Percentiles rank a stretch among this genome's conserved stretches.
phyloP scores from a whole-genome alignment of 2,329 filamentous ascomycete genomes.

The Microsporum ferrugineum region DNA sequence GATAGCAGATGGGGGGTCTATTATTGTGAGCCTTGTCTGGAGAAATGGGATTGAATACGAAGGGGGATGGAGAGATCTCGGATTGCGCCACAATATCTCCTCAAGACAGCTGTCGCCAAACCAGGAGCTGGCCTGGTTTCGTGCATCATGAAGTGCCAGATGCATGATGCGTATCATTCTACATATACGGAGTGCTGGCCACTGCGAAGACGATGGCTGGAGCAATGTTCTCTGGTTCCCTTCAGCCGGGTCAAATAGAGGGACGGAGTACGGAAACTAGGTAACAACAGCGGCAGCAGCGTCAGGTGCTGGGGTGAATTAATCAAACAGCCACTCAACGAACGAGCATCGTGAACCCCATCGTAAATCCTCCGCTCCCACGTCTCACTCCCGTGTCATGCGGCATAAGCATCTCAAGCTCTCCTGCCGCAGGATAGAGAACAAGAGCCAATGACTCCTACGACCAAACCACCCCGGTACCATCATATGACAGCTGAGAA shows the following conservation, averaged over 20 bases:
- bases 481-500: neutral
- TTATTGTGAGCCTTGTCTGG: neutral
- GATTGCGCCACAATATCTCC: neutral
- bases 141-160: neutral
- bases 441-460: neutral
- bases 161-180: conserved; percentile 1
- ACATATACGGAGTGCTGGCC: neutral
- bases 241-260: neutral
- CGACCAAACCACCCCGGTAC: neutral
- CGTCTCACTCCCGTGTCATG: neutral
- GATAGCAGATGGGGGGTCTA: neutral
- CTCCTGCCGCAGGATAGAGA: neutral
- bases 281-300: neutral
- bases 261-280: neutral
- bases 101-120: neutral
- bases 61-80: neutral
- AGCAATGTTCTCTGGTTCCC: neutral
- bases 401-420: neutral
- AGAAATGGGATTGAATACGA: neutral
- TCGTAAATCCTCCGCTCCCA: neutral
- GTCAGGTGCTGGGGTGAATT: no score
- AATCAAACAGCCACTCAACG: neutral
- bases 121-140: neutral
- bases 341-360: neutral
- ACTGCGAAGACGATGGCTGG: neutral